phyloP scores from a whole-genome alignment of 1,284 basidiomycete species.

The Trichosporon sp. region DNA sequence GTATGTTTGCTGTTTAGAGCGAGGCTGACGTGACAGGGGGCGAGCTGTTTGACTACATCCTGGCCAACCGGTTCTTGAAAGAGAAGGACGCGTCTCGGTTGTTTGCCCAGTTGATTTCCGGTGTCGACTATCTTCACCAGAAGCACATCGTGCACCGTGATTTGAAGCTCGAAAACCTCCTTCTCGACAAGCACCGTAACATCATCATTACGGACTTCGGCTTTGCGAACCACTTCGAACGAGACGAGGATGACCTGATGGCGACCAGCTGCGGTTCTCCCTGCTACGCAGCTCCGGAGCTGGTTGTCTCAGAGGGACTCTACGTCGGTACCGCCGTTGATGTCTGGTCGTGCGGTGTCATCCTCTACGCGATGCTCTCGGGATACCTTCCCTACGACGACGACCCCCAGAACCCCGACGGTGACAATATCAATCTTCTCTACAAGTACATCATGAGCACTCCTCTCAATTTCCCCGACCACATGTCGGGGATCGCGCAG shows the following conservation, averaged over 20 bases:
- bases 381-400: constrained; percentile 99
- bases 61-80: constrained; percentile 93
- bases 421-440: constrained; percentile 98
- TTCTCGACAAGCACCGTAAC: constrained; percentile 94
- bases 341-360: constrained; percentile 99
- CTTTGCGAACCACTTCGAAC: constrained; percentile 95
- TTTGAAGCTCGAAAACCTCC: constrained; percentile 95
- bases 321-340: constrained; percentile 99
- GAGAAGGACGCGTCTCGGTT: constrained; percentile 93
- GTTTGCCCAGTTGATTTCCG: constrained; percentile 97
- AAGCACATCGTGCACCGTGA: constrained; percentile 99
- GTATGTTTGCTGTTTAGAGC: constrained; percentile 35
- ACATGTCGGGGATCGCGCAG: constrained; percentile 74
- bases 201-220: constrained; percentile 99
- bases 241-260: constrained; percentile 90
- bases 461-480: constrained; percentile 88
- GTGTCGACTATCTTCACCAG: constrained; percentile 97
- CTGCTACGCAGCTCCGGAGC: constrained; percentile 96
- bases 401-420: constrained; percentile 96
- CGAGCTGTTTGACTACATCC: constrained; percentile 97
- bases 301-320: constrained; percentile 96
- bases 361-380: constrained; percentile 98
- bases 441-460: constrained; percentile 99
- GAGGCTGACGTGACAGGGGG: constrained; percentile 58
- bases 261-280: constrained; percentile 96